Evolutionary conservation across 305 asterid genomes (phyloP).

Genomic region (Solanum aculeatissimum): DNA sequence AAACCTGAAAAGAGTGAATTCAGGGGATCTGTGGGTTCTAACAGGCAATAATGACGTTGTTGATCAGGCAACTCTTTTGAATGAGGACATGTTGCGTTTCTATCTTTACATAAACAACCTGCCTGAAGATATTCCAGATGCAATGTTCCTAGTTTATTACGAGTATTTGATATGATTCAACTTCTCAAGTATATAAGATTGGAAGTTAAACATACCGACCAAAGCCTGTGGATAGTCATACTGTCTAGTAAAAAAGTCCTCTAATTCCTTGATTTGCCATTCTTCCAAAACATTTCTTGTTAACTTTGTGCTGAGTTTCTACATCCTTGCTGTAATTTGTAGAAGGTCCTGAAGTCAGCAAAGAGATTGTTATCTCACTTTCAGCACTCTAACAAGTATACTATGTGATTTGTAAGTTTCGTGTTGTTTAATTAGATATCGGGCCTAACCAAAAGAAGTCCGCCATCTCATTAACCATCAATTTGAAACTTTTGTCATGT

Average conservation of each 20-base stretch:
- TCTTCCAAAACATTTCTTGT: neutral
- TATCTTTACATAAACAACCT: conserved; percentile 43
- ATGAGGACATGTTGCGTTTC: conserved; percentile 38
- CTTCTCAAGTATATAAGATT: neutral
- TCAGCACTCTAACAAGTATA: neutral
- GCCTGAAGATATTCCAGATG: conserved; percentile 49
- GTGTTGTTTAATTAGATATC: no score
- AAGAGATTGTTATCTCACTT: neutral
- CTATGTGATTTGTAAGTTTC: neutral
- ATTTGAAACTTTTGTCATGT: neutral
- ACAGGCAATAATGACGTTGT: conserved; percentile 34
- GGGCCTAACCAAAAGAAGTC: no score
- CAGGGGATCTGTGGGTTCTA: conserved; percentile 61
- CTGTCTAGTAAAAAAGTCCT: neutral
- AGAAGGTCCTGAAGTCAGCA: neutral
- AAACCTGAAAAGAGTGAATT: conserved; percentile 50
- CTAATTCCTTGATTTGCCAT: neutral
- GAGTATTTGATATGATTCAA: conserved; percentile 37
- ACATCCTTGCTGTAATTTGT: neutral
- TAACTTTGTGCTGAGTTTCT: neutral
- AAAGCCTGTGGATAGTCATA: neutral
- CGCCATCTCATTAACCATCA: no score
- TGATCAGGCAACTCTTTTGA: conserved; percentile 33
- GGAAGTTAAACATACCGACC: conserved; percentile 7
- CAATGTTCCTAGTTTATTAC: conserved; percentile 36